Evolutionary conservation across 768 basidiomycete species (phyloP), one percentile per base, ranked within the genome.

Genomic region (Chalciporus sphaerocephalus): DNA sequence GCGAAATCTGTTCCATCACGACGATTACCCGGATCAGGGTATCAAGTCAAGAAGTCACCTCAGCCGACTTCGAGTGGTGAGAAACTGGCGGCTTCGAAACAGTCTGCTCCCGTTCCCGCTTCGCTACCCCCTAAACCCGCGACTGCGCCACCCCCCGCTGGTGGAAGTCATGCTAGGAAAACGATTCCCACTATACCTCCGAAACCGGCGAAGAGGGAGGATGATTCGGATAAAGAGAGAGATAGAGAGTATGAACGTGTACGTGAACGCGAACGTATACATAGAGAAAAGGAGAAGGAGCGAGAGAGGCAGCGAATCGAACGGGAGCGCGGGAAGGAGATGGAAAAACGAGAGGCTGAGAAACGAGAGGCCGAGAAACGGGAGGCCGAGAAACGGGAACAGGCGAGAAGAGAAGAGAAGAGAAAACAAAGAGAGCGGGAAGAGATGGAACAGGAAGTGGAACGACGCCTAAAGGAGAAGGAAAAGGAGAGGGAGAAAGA

Each of bases 21-120:
- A 38, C 69, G 73, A 25, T 45, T 65, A 11, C 78, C 78, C 22
- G 78, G 78, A 0, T 79, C 78, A 4, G 77, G 76, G 3, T 77
- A 68, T 53, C 69, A 66, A 47, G 66, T 61, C 6, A 70, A 69
- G 21, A 66, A 66, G n/a, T 53, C 60, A 0, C 57, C 64, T 34
- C 66, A 53, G 33, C 38, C 55, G 6, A 48, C 61, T 15, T 1
- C 48, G 1, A 40, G 57, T 38, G 16, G 44, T 13, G 59, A 54
- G 13, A 71, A 56, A 52, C 52, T 60, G 20, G 20, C 56, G 21
- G 37, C 50, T 17, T 57, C 57, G 25, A 61, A 61, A 27, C 48
- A 56, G n/a, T 48, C 63, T 16, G 55, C 51, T 22, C 51, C 68
- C 9, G 36, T 52, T 22, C 51, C 68, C 9, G 36, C 63, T 2